A percentile compares a stretch with the other conserved stretches of the same genome.
Conservation (phyloP, 345 rosid species). For the Microcos paniculata region DNA sequence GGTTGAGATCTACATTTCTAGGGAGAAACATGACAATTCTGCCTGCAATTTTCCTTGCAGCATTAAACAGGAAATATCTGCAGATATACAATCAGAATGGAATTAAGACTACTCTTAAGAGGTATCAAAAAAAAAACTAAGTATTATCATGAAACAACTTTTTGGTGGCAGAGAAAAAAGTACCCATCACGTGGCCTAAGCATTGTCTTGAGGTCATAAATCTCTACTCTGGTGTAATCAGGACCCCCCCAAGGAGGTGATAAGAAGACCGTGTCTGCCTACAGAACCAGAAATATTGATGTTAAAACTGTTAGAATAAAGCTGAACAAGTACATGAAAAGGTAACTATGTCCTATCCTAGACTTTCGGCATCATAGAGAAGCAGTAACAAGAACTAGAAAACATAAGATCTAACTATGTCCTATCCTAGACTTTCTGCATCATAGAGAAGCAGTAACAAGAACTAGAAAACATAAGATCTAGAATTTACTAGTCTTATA, state of each 20-base stretch:
- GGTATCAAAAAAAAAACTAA: neutral
- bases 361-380: neutral
- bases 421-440: neutral
- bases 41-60: slow-evolving; percentile 60
- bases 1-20: slow-evolving; percentile 72
- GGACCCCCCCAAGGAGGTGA: slow-evolving; percentile 99
- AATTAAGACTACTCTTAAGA: neutral
- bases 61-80: slow-evolving; percentile 65
- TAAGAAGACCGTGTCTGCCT: slow-evolving; percentile 81
- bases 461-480: neutral
- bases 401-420: neutral
- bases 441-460: neutral
- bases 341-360: neutral
- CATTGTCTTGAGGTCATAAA: slow-evolving; percentile 76
- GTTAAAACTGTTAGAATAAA: neutral
- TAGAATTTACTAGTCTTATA: neutral
- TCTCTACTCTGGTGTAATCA: slow-evolving; percentile 61
- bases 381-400: neutral
- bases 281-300: slow-evolving; percentile 21
- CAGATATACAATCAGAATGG: slow-evolving; percentile 26
- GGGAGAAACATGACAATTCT: slow-evolving; percentile 86
- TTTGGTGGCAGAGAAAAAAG: neutral
- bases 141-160: neutral
- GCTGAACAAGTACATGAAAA: neutral
- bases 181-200: slow-evolving; percentile 90